Conservation (phyloP, 2,329 filamentous ascomycete genomes). For the Diaporthe helianthi region DNA sequence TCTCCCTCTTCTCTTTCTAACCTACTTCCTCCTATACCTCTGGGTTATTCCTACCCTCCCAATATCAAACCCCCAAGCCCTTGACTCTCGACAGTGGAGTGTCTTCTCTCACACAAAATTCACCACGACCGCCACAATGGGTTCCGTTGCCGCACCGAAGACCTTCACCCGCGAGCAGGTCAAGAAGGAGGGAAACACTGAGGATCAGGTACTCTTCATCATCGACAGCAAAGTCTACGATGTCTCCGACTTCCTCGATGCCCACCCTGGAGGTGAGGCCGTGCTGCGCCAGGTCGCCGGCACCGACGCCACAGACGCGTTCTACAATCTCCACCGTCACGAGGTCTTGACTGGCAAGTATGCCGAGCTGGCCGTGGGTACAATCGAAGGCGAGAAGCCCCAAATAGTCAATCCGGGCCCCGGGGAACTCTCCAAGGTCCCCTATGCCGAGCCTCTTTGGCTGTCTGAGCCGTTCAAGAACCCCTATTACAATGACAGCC, state of each 20-base stretch:
- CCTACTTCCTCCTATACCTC: not conserved
- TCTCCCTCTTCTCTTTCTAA: not conserved
- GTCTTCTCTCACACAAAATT: not conserved
- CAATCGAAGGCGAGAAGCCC: constrained; percentile 75
- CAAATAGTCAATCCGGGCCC: constrained; percentile 73
- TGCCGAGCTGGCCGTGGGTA: constrained; percentile 75
- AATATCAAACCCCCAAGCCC: not conserved
- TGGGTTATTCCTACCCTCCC: too few species aligned
- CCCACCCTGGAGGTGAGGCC: constrained; percentile 81
- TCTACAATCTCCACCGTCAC: constrained; percentile 92
- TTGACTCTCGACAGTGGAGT: not conserved
- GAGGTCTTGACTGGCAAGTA: constrained; percentile 83
- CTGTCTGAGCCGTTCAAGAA: constrained; percentile 77
- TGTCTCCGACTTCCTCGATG: constrained; percentile 82
- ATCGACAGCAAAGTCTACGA: constrained; percentile 90
- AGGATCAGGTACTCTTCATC: constrained; percentile 82
- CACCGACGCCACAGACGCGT: constrained; percentile 79
- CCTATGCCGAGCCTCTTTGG: constrained; percentile 88
- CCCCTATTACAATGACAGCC: constrained; percentile 82
- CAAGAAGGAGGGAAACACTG: constrained; percentile 72
- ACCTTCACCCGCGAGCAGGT: constrained; percentile 70
- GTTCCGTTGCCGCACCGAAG: constrained; percentile 45
- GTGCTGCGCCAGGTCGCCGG: constrained; percentile 84
- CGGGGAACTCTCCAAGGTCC: constrained; percentile 78
- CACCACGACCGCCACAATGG: constrained; percentile 40